Conservation (phyloP, 176 grass and related monocot species). For the Lolium rigidum region DNA sequence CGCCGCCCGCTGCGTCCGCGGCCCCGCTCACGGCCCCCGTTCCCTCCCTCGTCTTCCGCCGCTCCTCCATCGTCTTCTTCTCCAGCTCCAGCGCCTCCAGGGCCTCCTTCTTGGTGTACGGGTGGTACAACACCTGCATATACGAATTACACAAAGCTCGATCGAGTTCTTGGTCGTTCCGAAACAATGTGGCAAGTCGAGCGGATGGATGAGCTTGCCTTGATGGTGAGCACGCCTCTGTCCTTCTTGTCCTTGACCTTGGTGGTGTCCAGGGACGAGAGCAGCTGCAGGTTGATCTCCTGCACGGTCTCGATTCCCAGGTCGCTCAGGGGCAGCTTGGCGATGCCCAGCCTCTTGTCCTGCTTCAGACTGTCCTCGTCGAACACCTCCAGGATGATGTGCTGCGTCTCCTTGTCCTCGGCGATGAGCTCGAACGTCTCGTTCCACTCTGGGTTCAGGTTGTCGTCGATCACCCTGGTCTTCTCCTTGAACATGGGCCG, state of each 20-base stretch:
- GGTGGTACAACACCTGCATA: constrained; percentile 71
- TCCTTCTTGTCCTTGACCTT: constrained; percentile 99
- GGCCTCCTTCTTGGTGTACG: constrained; percentile 81
- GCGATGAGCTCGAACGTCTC: constrained; percentile 85
- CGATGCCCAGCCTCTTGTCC: constrained; percentile 91
- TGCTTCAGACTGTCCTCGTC: constrained; percentile 94
- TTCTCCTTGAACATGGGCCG: constrained; percentile 94
- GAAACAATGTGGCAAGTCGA: not conserved
- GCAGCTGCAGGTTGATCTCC: constrained; percentile 85
- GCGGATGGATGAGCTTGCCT: constrained; percentile 45
- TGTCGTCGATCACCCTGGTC: constrained; percentile 87
- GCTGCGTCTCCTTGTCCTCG: constrained; percentile 96
- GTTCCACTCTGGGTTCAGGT: constrained; percentile 89
- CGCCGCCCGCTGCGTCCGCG: constrained; percentile 61
- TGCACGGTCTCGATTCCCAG: constrained; percentile 56
- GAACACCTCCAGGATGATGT: constrained; percentile 83
- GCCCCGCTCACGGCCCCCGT: constrained; percentile 63
- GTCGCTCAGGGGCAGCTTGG: constrained; percentile 69
- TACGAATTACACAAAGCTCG: not conserved
- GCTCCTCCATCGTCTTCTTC: constrained; percentile 72
- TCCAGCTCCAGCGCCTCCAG: constrained; percentile 76
- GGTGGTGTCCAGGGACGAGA: constrained; percentile 88
- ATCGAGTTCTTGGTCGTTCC: not conserved
- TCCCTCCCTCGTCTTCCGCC: constrained; percentile 77
- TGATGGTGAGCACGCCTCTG: constrained; percentile 74